These are phyloP conservation scores for Irpex sp. DNA, from an alignment of 1,284 basidiomycete genomes.

Conservation along the genomic window DNA sequence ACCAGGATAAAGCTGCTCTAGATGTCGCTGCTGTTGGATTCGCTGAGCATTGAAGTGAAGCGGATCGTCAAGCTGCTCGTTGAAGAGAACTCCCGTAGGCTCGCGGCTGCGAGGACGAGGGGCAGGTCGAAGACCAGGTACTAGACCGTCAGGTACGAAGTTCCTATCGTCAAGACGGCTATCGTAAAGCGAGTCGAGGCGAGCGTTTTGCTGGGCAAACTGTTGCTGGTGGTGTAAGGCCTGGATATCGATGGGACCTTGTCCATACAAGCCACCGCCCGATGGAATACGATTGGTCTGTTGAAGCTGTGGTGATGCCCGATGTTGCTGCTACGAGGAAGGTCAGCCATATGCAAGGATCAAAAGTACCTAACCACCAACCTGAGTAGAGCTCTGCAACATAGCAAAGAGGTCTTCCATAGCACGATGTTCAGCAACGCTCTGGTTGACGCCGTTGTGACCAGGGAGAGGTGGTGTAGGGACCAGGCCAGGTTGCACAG, in stretches of 20 bases:
- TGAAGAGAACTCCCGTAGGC: constrained; percentile 44
- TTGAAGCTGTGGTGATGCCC: constrained; percentile 25
- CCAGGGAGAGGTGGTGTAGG: constrained; percentile 41
- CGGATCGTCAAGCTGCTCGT: constrained; percentile 59
- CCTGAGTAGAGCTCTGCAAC: constrained; percentile 64
- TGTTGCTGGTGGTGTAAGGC: constrained; percentile 33
- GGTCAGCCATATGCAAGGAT: not conserved
- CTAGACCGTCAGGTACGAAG: constrained; percentile 80
- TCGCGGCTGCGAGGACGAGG: constrained; percentile 58
- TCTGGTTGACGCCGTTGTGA: constrained; percentile 36
- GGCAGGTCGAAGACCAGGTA: constrained; percentile 70
- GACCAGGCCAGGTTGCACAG: constrained; percentile 24
- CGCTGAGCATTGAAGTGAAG: constrained; percentile 59
- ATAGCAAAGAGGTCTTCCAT: constrained; percentile 77
- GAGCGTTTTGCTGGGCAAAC: constrained; percentile 31
- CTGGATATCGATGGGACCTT: constrained; percentile 26
- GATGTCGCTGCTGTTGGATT: constrained; percentile 45
- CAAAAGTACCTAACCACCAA: constrained; percentile 25
- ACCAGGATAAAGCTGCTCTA: constrained; percentile 54
- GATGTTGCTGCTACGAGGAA: constrained; percentile 22
- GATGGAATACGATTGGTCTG: constrained; percentile 23
- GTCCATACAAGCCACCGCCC: constrained; percentile 26
- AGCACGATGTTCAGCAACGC: constrained; percentile 47
- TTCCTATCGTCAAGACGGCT: constrained; percentile 68
- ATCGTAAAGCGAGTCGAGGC: constrained; percentile 67